Evolutionary conservation across 768 basidiomycete species (phyloP), one percentile per base, ranked within the genome.

Genomic region (Clavaria fumosa): DNA sequence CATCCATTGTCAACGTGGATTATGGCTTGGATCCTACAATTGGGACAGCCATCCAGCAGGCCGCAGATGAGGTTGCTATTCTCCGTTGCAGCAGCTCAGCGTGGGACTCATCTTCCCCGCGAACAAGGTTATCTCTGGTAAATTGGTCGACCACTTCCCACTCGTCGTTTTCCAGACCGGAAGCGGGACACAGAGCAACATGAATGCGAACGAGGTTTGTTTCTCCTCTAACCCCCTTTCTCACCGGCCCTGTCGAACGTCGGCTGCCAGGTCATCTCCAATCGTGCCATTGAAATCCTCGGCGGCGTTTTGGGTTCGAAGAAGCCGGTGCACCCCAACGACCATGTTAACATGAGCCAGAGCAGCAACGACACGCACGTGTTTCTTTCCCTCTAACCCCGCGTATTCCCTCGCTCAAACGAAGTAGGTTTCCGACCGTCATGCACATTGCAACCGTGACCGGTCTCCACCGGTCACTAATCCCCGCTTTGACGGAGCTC

Each of bases 111-210:
- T 37, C 14, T 37, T 32, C 22, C 9, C 22, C 4, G 11, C 22
- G 15, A 34, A 39, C n/a, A 48, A 91, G 89, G 93, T 99, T 49
- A 97, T 97, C 55, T 84, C 84, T 31, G 93, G 91, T 36, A 85
- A 89, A 55, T 70, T 99, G 42, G 69, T 80, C 15, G 90, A 90
- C 47, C 84, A 99, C 60, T 99, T 99, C 64, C 95, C 95, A 18
- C 66, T 99, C 26, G 95, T 99, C 24, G 91, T 99, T 28, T 99
- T 96, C 72, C 95, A 99, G 60, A 99, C 95, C 17, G 95, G 95
- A 42, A 91, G 86, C 39, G 95, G 95, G 14, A 99, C 95, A 1
- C 95, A 99, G 59, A 91, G 84, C 53, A 99, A 99, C 66, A 99
- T 99, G 95, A 99, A 86, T 57, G 86, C 75, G 43, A 99, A 99